Base-by-base conservation (phyloP, 2,329 filamentous ascomycete genomes). In the Ophiostoma novo-ulmi region DNA sequence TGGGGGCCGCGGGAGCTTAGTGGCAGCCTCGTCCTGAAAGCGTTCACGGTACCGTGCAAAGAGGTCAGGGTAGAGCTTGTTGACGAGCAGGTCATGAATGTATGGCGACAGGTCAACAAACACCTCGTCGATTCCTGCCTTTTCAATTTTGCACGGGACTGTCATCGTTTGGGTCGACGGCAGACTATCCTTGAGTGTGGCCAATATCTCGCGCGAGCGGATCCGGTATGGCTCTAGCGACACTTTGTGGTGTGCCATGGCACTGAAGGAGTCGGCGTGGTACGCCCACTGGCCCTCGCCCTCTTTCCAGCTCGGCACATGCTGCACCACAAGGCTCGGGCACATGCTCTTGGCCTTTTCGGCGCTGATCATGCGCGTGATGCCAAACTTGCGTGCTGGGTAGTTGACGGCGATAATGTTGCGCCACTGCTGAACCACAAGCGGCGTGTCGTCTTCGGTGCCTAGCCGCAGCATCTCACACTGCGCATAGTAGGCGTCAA, bases 401-500 rank as follows among this genome's bases (percentile, higher is more conserved):
- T 99, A 99, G 81, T 99, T 99, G 79, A 99, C 89, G 3, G 95
- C 95, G 77, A 99, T 99, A 35, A 99, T 84, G 10, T 91, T 93
- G 79, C 81, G 89, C 91, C 92, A 98, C 83, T 98, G 94, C 78
- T 96, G 94, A 26, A 99, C 95, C 0, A 93, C 95, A 35, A 99
- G 85, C 11, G 95, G 95, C 74, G 89, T 86, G 71, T 93, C 87
- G 73, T 92, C 89, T 17, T 90, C 82, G 13, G 91, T 82, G 14
- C 89, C 89, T 64, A 98, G 84, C 8, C 95, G 88, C 11, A 97
- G 89, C 86, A 94, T 96, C 81, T 99, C 95, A 78, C 93, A 97
- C 82, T 99, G 95, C 3, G 91, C 91, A 79, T 99, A 99, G 80
- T 99, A 99, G 55, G 94, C 94, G 85, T 99, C 95, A 72, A 99